Evolutionary conservation across 371 early-diverging fungal species (phyloP).

Genomic region (Lichtheimia corymbifera): DNA sequence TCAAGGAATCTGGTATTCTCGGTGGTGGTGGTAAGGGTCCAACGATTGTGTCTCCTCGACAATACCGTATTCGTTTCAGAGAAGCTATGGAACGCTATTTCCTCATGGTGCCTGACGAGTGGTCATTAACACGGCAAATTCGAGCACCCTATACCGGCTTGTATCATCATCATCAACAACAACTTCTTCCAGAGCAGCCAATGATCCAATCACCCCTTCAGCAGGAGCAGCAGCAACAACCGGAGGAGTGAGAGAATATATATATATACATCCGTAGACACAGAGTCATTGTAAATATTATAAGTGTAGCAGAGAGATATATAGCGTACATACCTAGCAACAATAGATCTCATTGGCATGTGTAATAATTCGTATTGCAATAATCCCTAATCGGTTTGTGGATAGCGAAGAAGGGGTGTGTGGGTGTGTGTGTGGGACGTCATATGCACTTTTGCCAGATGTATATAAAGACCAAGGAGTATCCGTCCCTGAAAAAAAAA

Average conservation of each 20-base stretch:
- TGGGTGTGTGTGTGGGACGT: not conserved
- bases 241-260: too few relatives aligned
- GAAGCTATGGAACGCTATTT: slow-evolving; percentile 93
- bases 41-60: slow-evolving; percentile 93
- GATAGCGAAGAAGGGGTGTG: slow-evolving; percentile 4
- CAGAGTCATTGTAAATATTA: too few relatives aligned
- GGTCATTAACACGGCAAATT: slow-evolving; percentile 31
- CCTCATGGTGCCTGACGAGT: slow-evolving; percentile 75
- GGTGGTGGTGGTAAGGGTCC: slow-evolving; percentile 90
- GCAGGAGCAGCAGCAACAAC: not conserved
- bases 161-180: slow-evolving; percentile 23
- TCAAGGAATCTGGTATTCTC: slow-evolving; percentile 88
- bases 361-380: too few relatives aligned
- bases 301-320: too few relatives aligned
- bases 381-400: slow-evolving; percentile 1
- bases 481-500: too few relatives aligned
- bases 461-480: too few relatives aligned
- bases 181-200: slow-evolving; percentile 6
- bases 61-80: slow-evolving; percentile 91
- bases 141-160: slow-evolving; percentile 12
- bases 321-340: too few relatives aligned
- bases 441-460: too few relatives aligned
- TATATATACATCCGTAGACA: too few relatives aligned
- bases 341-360: too few relatives aligned
- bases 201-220: slow-evolving; percentile 1